These are phyloP conservation scores for Ceratobasidium sp. DNA, from an alignment of 1,284 basidiomycete genomes.

Conservation along the genomic window DNA sequence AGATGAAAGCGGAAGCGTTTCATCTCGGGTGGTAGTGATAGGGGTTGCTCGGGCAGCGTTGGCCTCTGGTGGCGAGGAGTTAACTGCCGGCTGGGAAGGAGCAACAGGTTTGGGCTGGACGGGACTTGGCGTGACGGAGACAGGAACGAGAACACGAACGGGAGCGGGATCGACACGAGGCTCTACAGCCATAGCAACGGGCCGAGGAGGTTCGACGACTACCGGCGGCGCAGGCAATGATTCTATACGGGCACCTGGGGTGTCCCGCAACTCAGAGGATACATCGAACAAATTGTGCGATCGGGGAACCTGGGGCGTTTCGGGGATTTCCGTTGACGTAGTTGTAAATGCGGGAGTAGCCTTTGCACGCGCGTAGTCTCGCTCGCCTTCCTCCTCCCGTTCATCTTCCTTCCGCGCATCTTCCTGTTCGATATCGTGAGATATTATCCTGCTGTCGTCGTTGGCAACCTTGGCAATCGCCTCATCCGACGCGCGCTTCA, in stretches of 20 bases:
- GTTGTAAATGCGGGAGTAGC: no score
- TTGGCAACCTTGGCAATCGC: neutral
- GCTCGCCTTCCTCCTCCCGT: neutral
- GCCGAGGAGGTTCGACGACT: neutral
- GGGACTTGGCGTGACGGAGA: neutral
- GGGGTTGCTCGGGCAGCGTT: neutral
- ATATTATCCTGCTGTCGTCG: neutral
- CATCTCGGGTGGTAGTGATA: neutral
- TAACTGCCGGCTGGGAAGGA: neutral
- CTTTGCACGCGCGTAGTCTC: neutral
- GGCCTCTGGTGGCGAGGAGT: neutral
- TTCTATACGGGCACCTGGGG: neutral
- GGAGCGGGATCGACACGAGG: no score
- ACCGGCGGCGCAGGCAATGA: neutral
- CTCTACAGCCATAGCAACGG: neutral
- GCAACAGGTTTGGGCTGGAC: neutral
- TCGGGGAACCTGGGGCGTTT: conserved; percentile 9
- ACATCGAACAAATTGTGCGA: neutral
- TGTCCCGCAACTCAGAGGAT: neutral
- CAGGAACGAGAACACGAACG: neutral
- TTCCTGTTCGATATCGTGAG: neutral
- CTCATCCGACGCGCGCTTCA: neutral
- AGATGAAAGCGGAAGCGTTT: neutral
- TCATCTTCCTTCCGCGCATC: neutral
- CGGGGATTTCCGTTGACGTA: conserved; percentile 8